Percentiles rank a stretch among this genome's conserved stretches.
Conservation (phyloP, 768 basidiomycete species). For the Trametes cingulata region DNA sequence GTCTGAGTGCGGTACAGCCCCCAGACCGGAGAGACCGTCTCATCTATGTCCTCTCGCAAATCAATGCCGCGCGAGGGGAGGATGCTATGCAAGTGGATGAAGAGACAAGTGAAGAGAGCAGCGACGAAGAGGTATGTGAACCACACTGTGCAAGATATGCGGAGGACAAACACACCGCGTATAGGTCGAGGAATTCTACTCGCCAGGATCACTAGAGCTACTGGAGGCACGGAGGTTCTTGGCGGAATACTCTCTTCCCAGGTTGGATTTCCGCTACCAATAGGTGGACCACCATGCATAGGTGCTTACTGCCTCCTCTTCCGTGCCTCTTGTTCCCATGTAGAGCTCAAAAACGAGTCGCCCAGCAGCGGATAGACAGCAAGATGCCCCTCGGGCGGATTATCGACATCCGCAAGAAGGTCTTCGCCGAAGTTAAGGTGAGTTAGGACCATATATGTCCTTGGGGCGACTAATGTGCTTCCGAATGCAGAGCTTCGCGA, state of each 20-base stretch:
- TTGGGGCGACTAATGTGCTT: not conserved
- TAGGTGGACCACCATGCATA: slow-evolving; percentile 49
- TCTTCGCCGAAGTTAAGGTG: slow-evolving; percentile 90
- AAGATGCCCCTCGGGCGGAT: slow-evolving; percentile 84
- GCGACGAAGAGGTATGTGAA: slow-evolving; percentile 68
- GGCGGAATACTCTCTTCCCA: slow-evolving; percentile 92
- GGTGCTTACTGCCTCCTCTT: slow-evolving; percentile 70
- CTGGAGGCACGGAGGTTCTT: slow-evolving; percentile 82
- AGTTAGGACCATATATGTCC: slow-evolving; percentile 23
- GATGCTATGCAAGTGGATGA: slow-evolving; percentile 76
- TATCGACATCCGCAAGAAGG: slow-evolving; percentile 89
- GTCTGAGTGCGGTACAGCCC: slow-evolving; percentile 52
- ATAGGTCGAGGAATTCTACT: slow-evolving; percentile 94
- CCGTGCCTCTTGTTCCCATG: slow-evolving; percentile 41
- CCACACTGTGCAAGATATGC: not conserved
- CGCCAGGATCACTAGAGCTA: slow-evolving; percentile 85
- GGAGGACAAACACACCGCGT: not conserved
- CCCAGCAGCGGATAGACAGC: slow-evolving; percentile 89
- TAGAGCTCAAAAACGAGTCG: slow-evolving; percentile 95
- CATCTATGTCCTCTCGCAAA: slow-evolving; percentile 93
- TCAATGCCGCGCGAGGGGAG: slow-evolving; percentile 84
- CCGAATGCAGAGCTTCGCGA: slow-evolving; percentile 69
- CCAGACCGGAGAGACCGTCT: slow-evolving; percentile 95
- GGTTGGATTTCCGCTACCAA: slow-evolving; percentile 75
- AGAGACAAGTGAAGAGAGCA: slow-evolving; percentile 66